These are phyloP conservation scores for Mucor indicus DNA, from an alignment of 371 early-diverging fungal species.

Conservation along the genomic window DNA sequence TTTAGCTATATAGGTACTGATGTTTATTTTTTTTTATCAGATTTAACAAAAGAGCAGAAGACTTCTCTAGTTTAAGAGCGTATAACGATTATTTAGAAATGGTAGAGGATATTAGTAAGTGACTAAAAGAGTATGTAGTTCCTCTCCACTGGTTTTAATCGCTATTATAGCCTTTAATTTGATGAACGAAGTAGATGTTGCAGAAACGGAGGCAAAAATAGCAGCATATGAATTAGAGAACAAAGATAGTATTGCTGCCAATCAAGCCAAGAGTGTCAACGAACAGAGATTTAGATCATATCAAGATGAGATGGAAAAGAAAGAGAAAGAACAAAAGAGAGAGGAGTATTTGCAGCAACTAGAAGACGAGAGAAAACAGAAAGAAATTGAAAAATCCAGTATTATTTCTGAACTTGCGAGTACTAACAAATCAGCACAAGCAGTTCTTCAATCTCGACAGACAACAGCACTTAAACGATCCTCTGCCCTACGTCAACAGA, in stretches of 20 bases:
- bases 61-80: constrained; percentile 71
- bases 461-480: constrained; percentile 40
- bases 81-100: constrained; percentile 93
- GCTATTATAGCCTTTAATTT: constrained; percentile 73
- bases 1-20: background rate
- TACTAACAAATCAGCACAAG: constrained; percentile 49
- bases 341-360: constrained; percentile 54
- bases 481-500: constrained; percentile 32
- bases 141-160: background rate
- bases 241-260: constrained; percentile 74
- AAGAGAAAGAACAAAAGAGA: constrained; percentile 48
- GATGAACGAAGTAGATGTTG: constrained; percentile 82
- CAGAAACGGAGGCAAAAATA: constrained; percentile 80
- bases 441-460: constrained; percentile 43
- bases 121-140: too few species aligned
- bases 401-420: constrained; percentile 51
- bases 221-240: constrained; percentile 79
- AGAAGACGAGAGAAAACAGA: constrained; percentile 47
- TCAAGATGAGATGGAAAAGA: constrained; percentile 44
- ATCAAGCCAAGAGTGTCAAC: constrained; percentile 55
- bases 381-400: constrained; percentile 47
- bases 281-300: constrained; percentile 43
- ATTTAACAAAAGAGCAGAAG: constrained; percentile 90
- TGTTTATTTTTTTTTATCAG: constrained; percentile 31
- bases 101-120: constrained; percentile 84